Base-by-base conservation (phyloP, 331 rosid genomes). In the Saraca asoca region DNA sequence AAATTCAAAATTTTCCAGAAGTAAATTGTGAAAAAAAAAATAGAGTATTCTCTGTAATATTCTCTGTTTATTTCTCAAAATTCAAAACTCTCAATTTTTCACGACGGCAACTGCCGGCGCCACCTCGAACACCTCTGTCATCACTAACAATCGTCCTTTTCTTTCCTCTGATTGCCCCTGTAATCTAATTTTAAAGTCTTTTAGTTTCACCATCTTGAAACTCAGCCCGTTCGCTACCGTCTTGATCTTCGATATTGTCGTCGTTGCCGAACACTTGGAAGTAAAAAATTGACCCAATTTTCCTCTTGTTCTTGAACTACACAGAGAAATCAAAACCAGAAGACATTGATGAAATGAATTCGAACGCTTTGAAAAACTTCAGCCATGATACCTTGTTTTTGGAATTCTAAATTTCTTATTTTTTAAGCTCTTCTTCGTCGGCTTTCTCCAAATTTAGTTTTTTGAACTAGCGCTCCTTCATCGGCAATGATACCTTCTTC, bases 21-120 rank as follows among this genome's bases (percentile, higher is more conserved):
- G n/a, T n/a, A n/a, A n/a, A n/a, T n/a, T n/a, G n/a, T n/a, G n/a
- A n/a, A n/a, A n/a, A n/a, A n/a, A n/a, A n/a, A n/a, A n/a, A n/a
- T n/a, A n/a, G n/a, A n/a, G n/a, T n/a, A n/a, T n/a, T n/a, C n/a
- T n/a, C n/a, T n/a, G n/a, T n/a, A n/a, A n/a, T n/a, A n/a, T n/a
- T n/a, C n/a, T n/a, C n/a, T n/a, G n/a, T n/a, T n/a, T n/a, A n/a
- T n/a, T n/a, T n/a, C n/a, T n/a, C n/a, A n/a, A n/a, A n/a, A n/a
- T n/a, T n/a, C n/a, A n/a, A n/a, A n/a, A n/a, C n/a, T n/a, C n/a
- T n/a, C n/a, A n/a, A n/a, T n/a, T n/a, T n/a, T n/a, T n/a, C 0
- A 90, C 96, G 14, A 90, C 76, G 43, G 90, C 63, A 3, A 90
- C 82, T 66, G 83, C 95, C 70, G 91, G 91, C 37, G 91, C 90